Percentiles rank a stretch among this genome's conserved stretches.
Conservation (phyloP, 805 yeast genomes). For the Metschnikowia amazonensis region DNA sequence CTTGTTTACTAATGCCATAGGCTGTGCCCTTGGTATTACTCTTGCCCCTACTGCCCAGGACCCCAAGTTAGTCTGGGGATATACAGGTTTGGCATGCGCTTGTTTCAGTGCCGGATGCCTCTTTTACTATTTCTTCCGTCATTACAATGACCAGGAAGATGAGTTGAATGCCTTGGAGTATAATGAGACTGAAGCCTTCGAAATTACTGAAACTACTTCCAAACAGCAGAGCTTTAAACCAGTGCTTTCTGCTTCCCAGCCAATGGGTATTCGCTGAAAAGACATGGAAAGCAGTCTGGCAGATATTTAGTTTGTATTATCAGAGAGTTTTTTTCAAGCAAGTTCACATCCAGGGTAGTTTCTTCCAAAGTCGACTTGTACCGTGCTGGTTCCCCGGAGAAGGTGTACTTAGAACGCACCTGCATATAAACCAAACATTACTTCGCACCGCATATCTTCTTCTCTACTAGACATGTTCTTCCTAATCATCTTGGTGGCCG, state of each 20-base stretch:
- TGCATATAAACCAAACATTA: neutral
- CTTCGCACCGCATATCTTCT: neutral
- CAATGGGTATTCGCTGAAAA: slow-evolving; percentile 3
- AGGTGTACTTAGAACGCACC: neutral
- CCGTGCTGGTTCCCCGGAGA: neutral
- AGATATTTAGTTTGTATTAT: too few relatives aligned
- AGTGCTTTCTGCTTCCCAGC: slow-evolving; percentile 1
- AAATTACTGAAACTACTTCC: neutral
- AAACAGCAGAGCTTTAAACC: slow-evolving; percentile 1
- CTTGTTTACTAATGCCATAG: slow-evolving; percentile 66
- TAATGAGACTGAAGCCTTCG: neutral
- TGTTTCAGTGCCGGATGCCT: slow-evolving; percentile 54
- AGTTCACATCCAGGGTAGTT: too few relatives aligned
- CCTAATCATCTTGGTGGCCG: slow-evolving; percentile 37
- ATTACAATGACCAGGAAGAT: slow-evolving; percentile 54
- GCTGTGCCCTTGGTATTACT: slow-evolving; percentile 73
- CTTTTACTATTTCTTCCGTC: slow-evolving; percentile 58
- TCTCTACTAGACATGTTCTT: slow-evolving; percentile 28
- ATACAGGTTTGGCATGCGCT: slow-evolving; percentile 56
- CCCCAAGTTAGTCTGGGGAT: slow-evolving; percentile 70
- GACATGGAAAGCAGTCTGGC: too few relatives aligned
- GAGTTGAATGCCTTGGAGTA: slow-evolving; percentile 51
- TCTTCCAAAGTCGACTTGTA: neutral
- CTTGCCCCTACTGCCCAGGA: slow-evolving; percentile 49
- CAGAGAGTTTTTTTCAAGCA: too few relatives aligned